Conservation (phyloP, 1,284 basidiomycete genomes). For the Cutaneotrichosporon sp. region DNA sequence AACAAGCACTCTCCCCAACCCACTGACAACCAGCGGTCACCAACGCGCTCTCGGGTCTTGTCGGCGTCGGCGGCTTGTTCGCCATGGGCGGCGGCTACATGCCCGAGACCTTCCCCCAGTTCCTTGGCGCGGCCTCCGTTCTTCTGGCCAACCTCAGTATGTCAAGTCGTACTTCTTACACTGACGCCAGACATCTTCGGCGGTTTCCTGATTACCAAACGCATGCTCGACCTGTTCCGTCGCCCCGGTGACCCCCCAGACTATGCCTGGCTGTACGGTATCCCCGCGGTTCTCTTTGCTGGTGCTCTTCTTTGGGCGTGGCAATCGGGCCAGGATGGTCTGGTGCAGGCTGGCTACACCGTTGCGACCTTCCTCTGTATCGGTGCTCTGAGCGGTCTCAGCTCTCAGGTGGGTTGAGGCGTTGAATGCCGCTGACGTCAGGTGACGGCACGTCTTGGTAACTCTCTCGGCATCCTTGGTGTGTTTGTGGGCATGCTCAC, state of each 20-base stretch:
- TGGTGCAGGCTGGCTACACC: constrained; percentile 77
- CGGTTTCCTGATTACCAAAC: constrained; percentile 75
- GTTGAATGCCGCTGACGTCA: constrained; percentile 45
- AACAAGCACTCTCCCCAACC: not conserved
- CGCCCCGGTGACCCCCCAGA: constrained; percentile 76
- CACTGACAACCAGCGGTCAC: constrained; percentile 32
- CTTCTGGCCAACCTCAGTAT: constrained; percentile 67
- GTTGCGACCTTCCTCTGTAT: constrained; percentile 76
- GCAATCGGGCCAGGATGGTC: constrained; percentile 72
- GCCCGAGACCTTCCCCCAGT: constrained; percentile 72
- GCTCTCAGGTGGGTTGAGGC: constrained; percentile 26
- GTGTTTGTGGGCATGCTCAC: constrained; percentile 72
- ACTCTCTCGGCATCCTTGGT: constrained; percentile 73
- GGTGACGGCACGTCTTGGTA: constrained; percentile 71
- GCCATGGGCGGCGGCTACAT: constrained; percentile 79
- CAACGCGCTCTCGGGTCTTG: constrained; percentile 55
- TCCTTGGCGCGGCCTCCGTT: constrained; percentile 69
- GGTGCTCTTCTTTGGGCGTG: constrained; percentile 73
- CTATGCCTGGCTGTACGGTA: constrained; percentile 70
- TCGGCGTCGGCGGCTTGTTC: constrained; percentile 76
- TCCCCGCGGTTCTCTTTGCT: constrained; percentile 71
- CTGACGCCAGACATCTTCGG: constrained; percentile 59
- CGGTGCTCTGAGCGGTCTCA: constrained; percentile 50
- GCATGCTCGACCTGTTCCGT: constrained; percentile 86
- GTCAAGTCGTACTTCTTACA: not conserved